phyloP scores from a whole-genome alignment of 164 flowering plant species.

The Protea cynaroides region DNA sequence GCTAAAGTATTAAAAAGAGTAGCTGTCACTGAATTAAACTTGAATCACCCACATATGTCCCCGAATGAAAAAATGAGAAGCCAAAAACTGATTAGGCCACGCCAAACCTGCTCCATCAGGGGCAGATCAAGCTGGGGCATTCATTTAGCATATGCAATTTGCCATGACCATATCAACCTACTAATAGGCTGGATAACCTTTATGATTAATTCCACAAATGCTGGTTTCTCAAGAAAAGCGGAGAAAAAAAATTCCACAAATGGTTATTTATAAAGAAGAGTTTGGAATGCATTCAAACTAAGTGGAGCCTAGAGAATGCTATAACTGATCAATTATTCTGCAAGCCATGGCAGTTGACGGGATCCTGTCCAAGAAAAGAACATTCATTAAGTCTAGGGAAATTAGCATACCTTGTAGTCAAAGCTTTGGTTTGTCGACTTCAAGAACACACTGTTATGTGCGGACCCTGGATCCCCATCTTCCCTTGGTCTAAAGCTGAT shows the following conservation, averaged over 20 bases:
- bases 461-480: constrained; percentile 25
- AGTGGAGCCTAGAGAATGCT: background rate
- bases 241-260: background rate
- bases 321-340: background rate
- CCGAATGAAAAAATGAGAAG: no score
- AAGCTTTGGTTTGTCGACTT: constrained; percentile 61
- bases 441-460: constrained; percentile 30
- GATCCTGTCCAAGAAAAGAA: background rate
- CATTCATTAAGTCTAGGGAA: background rate
- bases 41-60: no score
- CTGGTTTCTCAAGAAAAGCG: no score
- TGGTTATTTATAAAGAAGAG: background rate
- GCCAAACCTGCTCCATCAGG: no score
- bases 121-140: no score
- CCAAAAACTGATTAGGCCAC: no score
- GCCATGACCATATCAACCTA: background rate
- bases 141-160: no score
- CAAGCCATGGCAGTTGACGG: background rate
- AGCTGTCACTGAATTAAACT: no score
- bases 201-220: background rate
- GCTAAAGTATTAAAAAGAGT: background rate
- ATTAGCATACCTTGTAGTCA: constrained; percentile 67
- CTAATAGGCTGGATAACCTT: background rate
- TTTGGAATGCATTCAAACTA: background rate
- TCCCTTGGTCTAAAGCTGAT: constrained; percentile 53